Base-by-base conservation (phyloP, 2,329 filamentous ascomycete genomes). In the Bipolaris cookei region DNA sequence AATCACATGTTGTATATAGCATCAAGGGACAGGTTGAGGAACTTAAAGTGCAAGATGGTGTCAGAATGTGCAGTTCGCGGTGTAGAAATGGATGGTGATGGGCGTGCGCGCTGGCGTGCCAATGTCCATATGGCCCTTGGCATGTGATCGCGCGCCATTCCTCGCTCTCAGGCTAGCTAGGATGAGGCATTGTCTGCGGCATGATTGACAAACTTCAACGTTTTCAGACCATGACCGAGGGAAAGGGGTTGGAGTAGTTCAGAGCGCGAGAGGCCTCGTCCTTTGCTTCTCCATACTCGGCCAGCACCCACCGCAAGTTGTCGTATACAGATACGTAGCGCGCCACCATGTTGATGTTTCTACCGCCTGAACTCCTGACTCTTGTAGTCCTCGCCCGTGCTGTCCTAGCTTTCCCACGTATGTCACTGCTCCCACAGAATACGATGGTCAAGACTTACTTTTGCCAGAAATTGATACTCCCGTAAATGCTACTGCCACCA, bases 301-400 rank as follows among this genome's bases (percentile, higher is more conserved):
- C 28, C 48, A 35, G 44, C 32, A 16, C 20, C 11, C 13, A 5
- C 23, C 25, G 20, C 21, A 35, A 21, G 16, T 5, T 13, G 38
- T 20, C 14, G 23, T 13, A 32, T 23, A 18, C 30, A 30, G n/a
- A 18, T 23, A 30, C 28, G 28, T 30, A 38, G 11, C n/a, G 23
- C 13, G 47, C 3, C 11, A 38, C 39, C 32, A 61, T 51, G 51
- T 60, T 61, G 16, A 32, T 48, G 37, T 44, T 47, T 56, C 59
- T 66, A 32, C 61, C 56, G 6, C 38, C 50, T n/a, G 63, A 62
- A 46, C 32, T 70, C 21, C 46, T 63, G 21, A 54, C 56, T 25
- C 48, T 68, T 41, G 47, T 67, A 37, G 43, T 64, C 8, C 43
- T 68, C 1, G 43, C 58, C 7, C 48, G 47, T n/a, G 39, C 25